Evolutionary conservation across 441 rosid species (phyloP), one percentile per base, ranked within the genome.

Genomic region (Euphorbia schlechtendalii): DNA sequence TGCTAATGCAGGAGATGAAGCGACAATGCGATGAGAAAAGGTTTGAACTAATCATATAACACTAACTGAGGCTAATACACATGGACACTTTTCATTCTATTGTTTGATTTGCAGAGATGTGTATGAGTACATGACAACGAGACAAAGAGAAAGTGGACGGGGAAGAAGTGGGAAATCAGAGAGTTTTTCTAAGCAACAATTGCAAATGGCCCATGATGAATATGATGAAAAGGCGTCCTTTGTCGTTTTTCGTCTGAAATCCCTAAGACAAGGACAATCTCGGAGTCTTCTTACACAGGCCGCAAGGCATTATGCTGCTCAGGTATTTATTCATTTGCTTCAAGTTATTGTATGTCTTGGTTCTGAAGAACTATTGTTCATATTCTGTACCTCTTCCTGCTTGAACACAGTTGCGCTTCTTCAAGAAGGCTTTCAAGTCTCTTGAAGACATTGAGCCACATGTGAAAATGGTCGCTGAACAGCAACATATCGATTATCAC

Each of bases 221-320:
- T 92, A 81, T 73, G 82, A 83, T 67, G 92, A 89, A 56, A 92
- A 84, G 72, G 96, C 98, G 49, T 83, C 87, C 27, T 77, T 89
- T 49, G 89, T 88, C 67, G 86, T 85, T 65, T 94, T 94, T 61
- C 86, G 99, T 59, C 65, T 94, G 76, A 91, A 94, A 71, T 94
- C 99, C 36, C 82, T 94, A 67, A 94, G 91, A 75, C 89, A 86
- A 78, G 98, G 96, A 61, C 98, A 89, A 73, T 84, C 87, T 57
- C 89, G 90, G 56, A 90, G 98, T 81, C 96, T 94, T 74, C 86
- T 94, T 25, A 89, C 94, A 22, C 99, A 92, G 78, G 97, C 93
- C 55, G 86, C 88, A 48, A 90, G 95, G 48, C 99, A 95, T 41
- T 91, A 95, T 76, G 90, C 97, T 64, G 99, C 99, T 66, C 99